Percentiles rank a stretch among this genome's conserved stretches.
phyloP scores from a whole-genome alignment of 2,329 filamentous ascomycete genomes.

The Hypoxylon sp. region DNA sequence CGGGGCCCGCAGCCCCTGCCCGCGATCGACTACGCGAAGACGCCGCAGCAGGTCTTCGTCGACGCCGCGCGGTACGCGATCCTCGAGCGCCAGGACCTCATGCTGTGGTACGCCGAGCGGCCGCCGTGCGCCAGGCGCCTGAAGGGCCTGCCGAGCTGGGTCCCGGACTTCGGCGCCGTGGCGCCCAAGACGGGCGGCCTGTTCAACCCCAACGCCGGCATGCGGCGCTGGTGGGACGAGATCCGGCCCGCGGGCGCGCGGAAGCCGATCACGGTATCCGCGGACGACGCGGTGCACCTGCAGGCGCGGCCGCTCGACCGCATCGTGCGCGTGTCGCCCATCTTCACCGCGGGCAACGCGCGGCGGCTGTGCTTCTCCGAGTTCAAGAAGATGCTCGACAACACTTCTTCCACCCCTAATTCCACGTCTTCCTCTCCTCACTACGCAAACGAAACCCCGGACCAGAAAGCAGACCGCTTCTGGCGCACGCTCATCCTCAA shows the following conservation, averaged over 20 bases:
- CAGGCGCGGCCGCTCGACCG: constrained; percentile 42
- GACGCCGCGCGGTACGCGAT: constrained; percentile 43
- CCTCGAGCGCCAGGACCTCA: constrained; percentile 44
- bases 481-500: constrained; percentile 44
- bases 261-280: constrained; percentile 36
- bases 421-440: background rate
- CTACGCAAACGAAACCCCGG: constrained; percentile 8
- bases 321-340: constrained; percentile 39
- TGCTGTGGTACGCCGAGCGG: constrained; percentile 41
- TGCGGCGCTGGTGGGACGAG: constrained; percentile 40
- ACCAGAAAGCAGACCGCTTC: constrained; percentile 34
- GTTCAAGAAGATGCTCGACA: constrained; percentile 27
- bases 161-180: constrained; percentile 41
- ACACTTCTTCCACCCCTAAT: background rate
- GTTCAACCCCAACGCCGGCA: constrained; percentile 23
- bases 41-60: constrained; percentile 37
- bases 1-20: constrained; percentile 42
- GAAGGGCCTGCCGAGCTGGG: constrained; percentile 44
- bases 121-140: constrained; percentile 36
- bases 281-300: constrained; percentile 26
- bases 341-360: constrained; percentile 42
- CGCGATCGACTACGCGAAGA: constrained; percentile 42
- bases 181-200: background rate
- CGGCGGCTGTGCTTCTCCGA: constrained; percentile 38
- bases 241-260: constrained; percentile 14